Percentiles rank a stretch among this genome's conserved stretches.
These are phyloP conservation scores for Clathrospora elynae DNA, from an alignment of 2,329 filamentous ascomycete genomes.

Conservation along the genomic window DNA sequence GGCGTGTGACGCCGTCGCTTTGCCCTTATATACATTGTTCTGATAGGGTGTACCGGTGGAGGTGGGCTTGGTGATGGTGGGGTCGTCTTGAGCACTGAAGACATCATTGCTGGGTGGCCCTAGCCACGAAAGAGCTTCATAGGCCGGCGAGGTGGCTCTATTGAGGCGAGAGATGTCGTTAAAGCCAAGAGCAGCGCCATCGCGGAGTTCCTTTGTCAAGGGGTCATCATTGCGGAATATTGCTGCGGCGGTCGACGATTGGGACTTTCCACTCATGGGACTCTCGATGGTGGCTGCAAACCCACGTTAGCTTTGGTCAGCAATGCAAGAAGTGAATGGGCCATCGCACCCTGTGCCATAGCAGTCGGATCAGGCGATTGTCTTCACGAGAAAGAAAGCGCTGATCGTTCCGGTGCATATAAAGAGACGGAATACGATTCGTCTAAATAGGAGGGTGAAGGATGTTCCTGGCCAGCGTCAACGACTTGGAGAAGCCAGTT, in stretches of 20 bases:
- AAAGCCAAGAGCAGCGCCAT: conserved; percentile 13
- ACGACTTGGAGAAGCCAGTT: not conserved
- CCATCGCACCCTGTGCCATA: conserved; percentile 28
- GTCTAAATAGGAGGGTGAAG: not conserved
- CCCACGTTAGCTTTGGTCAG: conserved; percentile 9
- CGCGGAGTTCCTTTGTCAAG: conserved; percentile 21
- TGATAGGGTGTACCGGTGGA: conserved; percentile 32
- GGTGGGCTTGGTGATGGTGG: conserved; percentile 35
- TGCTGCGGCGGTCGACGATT: conserved; percentile 16
- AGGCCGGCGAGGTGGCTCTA: conserved; percentile 10
- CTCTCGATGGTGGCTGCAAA: conserved; percentile 30
- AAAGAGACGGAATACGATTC: not conserved
- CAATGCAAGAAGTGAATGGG: not conserved
- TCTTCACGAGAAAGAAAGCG: conserved; percentile 15
- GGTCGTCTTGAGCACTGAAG: conserved; percentile 25
- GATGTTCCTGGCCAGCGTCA: conserved; percentile 3
- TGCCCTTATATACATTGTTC: conserved; percentile 19
- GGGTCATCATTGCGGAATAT: conserved; percentile 26
- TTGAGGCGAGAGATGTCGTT: conserved; percentile 25
- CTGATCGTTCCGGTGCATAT: conserved; percentile 18
- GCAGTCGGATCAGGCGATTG: conserved; percentile 20
- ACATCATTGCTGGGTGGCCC: conserved; percentile 18
- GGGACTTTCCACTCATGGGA: conserved; percentile 18
- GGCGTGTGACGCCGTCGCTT: conserved; percentile 21
- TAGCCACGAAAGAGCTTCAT: conserved; percentile 14